Evolutionary conservation across 257 asterid genomes (phyloP).

Genomic region (Lavandula angustifolia): DNA sequence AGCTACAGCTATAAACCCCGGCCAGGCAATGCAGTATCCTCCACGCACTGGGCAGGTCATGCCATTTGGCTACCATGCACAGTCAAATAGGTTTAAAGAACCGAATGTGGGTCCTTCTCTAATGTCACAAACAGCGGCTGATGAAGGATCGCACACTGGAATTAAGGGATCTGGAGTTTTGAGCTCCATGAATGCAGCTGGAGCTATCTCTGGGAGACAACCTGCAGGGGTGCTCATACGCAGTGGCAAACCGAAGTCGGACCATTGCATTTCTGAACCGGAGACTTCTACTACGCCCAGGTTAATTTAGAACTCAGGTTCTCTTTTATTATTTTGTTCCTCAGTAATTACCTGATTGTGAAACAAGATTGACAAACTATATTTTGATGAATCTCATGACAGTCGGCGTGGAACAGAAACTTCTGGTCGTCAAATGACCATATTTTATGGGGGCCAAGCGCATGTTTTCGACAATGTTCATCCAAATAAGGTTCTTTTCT

Average conservation of each 20-base stretch:
- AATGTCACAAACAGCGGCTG: conserved; percentile 79
- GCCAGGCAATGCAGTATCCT: conserved; percentile 60
- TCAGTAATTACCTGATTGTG: neutral
- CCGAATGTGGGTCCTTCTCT: conserved; percentile 52
- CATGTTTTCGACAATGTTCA: conserved; percentile 90
- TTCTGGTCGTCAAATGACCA: conserved; percentile 78
- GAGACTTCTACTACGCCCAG: conserved; percentile 63
- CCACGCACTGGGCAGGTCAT: conserved; percentile 63
- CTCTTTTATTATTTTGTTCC: conserved; percentile 1
- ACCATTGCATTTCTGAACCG: conserved; percentile 52
- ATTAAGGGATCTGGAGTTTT: conserved; percentile 78
- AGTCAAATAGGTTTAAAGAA: conserved; percentile 65
- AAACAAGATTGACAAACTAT: conserved; percentile 25
- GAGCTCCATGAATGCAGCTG: conserved; percentile 58
- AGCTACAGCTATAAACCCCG: conserved; percentile 46
- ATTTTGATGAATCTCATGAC: conserved; percentile 35
- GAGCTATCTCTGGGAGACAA: conserved; percentile 54
- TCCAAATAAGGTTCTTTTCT: conserved; percentile 67
- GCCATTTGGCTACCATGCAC: conserved; percentile 62
- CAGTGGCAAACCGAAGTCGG: conserved; percentile 56
- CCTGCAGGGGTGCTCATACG: conserved; percentile 67
- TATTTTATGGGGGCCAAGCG: conserved; percentile 93
- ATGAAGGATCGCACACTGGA: conserved; percentile 97
- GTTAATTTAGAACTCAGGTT: conserved; percentile 36
- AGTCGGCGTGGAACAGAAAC: conserved; percentile 63